Base-by-base conservation (phyloP, 2,329 filamentous ascomycete genomes). In the Blumeria hordei region DNA sequence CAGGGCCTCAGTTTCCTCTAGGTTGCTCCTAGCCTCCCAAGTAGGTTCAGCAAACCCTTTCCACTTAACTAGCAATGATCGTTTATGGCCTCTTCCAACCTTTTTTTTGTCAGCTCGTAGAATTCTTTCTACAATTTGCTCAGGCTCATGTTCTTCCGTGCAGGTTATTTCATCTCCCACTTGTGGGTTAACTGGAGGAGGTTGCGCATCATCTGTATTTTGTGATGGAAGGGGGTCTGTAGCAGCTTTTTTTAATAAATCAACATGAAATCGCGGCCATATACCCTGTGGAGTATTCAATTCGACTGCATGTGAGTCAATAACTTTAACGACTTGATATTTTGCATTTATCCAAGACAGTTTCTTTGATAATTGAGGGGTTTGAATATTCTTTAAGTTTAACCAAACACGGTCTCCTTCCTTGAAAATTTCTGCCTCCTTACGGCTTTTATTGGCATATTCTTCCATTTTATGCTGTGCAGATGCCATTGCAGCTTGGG, bases 401-500 rank as follows among this genome's bases (percentile, higher is more conserved):
- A 49, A 28, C 44, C 44, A 49, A 14, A 51, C 47, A 35, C 36
- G 47, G 14, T 51, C 28, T 33, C 47, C 47, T 18, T 34, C 18
- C 32, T 51, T 51, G 32, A 35, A 51, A 35, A 7, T n/a, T 51
- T 51, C 32, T 18, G 34, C 28, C 12, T 28, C 28, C 36, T 33
- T 11, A n/a, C 28, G 4, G 9, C 36, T 51, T 34, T 21, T 21
- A 51, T 51, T 51, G 14, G 47, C 9, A 34, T n/a, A 51, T n/a
- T 11, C 8, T 51, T 51, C 32, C 47, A 51, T 51, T 11, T 33
- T 28, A 12, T 51, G 47, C 16, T 51, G 28, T 9, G 33, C 33
- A n/a, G 28, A 34, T 11, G 47, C 47, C 47, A 51, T 51, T 51
- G 47, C 47, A 34, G 32, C 47, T 51, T 51, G 47, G 34, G 47